Evolutionary conservation across 176 grass and related monocot genomes (phyloP).

Genomic region (Rhipidocladum racemiflorum): DNA sequence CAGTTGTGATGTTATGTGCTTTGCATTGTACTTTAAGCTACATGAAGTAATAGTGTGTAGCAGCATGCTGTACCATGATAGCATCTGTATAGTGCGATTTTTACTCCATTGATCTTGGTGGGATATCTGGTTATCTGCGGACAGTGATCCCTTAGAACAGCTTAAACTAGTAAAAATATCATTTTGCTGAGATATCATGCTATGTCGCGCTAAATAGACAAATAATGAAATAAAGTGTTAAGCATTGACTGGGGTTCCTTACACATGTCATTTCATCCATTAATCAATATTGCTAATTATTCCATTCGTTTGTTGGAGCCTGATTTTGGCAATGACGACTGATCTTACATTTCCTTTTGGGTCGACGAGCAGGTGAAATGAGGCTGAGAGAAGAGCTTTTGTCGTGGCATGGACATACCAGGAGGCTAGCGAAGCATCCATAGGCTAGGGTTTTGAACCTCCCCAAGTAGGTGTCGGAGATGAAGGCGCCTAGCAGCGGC

Average conservation of each 20-base stretch:
- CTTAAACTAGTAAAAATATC: neutral
- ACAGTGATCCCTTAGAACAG: neutral
- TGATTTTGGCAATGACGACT: neutral
- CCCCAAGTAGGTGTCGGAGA: slow-evolving; percentile 48
- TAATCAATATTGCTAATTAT: neutral
- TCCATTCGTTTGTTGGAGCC: neutral
- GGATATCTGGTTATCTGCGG: neutral
- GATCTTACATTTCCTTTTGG: slow-evolving; percentile 13
- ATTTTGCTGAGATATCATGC: neutral
- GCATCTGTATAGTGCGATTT: neutral
- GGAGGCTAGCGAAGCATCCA: slow-evolving; percentile 35
- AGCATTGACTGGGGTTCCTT: neutral
- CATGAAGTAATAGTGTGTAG: neutral
- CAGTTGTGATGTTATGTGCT: neutral
- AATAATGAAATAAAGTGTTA: neutral
- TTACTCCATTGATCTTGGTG: neutral
- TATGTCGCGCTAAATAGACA: neutral
- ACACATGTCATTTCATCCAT: neutral
- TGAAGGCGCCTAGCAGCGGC: slow-evolving; percentile 42
- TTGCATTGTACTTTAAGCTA: neutral
- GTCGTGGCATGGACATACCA: slow-evolving; percentile 25
- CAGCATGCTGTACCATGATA: neutral
- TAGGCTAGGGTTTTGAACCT: slow-evolving; percentile 45
- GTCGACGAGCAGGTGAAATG: slow-evolving; percentile 14
- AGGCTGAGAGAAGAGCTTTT: neutral